A percentile compares a stretch with the other conserved stretches of the same genome.
These are phyloP conservation scores for Aspergillus sp. DNA, from an alignment of 2,329 filamentous ascomycete genomes.

Conservation along the genomic window DNA sequence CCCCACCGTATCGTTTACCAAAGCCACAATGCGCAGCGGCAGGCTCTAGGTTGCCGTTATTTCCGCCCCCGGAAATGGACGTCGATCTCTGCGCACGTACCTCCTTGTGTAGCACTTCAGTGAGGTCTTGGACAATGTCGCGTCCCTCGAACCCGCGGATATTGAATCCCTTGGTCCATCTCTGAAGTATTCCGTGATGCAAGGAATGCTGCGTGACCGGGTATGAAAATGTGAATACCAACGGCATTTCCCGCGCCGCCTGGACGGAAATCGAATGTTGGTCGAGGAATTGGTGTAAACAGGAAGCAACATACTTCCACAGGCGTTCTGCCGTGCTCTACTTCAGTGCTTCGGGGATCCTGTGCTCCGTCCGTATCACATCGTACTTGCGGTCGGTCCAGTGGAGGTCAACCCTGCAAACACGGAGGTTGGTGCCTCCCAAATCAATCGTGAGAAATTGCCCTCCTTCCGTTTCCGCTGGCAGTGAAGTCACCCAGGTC, in stretches of 20 bases:
- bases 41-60: no score
- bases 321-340: no score
- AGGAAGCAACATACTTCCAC: no score
- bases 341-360: no score
- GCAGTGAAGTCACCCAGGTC: constrained; percentile 83
- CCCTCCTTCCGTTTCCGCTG: constrained; percentile 76
- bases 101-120: constrained; percentile 66
- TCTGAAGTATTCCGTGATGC: constrained; percentile 78
- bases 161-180: constrained; percentile 92
- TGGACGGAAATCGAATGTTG: no score
- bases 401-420: constrained; percentile 74
- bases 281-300: no score
- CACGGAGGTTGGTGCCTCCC: constrained; percentile 86
- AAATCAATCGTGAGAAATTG: constrained; percentile 82
- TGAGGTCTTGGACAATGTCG: constrained; percentile 80
- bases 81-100: constrained; percentile 56
- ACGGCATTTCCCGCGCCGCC: constrained; percentile 52
- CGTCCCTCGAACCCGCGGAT: constrained; percentile 82
- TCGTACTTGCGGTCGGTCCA: no score
- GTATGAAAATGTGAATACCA: constrained; percentile 90
- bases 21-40: constrained; percentile 74
- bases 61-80: no score
- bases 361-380: no score
- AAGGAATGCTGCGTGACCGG: constrained; percentile 83
- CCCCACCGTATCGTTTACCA: constrained; percentile 94